These are phyloP conservation scores for Ilyonectria destructans DNA, from an alignment of 2,329 filamentous ascomycete genomes.

Conservation along the genomic window DNA sequence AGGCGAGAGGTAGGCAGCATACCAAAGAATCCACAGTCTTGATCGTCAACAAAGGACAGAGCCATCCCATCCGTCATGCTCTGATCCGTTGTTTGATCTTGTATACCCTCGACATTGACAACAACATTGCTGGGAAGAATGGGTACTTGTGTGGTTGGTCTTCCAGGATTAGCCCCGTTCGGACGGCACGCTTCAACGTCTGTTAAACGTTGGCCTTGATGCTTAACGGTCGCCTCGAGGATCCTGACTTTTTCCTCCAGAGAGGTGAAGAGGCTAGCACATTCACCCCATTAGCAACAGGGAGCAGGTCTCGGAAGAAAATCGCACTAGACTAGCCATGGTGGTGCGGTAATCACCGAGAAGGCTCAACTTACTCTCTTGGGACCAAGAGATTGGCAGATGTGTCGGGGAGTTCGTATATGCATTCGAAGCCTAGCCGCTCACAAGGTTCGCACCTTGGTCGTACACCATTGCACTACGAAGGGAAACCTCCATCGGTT, in stretches of 20 bases:
- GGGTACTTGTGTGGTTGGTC: not conserved
- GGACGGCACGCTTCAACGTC: not conserved
- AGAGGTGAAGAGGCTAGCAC: constrained; percentile 21
- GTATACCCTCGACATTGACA: constrained; percentile 24
- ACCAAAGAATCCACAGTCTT: constrained; percentile 38
- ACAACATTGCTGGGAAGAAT: constrained; percentile 14
- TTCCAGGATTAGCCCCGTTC: not conserved
- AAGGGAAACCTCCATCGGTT: not conserved
- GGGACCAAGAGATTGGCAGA: constrained; percentile 29
- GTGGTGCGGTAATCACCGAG: not conserved
- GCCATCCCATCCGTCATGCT: constrained; percentile 38
- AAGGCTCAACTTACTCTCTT: constrained; percentile 20
- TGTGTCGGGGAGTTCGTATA: constrained; percentile 32
- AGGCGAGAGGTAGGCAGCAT: not conserved
- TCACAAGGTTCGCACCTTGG: constrained; percentile 32
- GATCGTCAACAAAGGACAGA: constrained; percentile 32
- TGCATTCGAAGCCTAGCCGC: constrained; percentile 33
- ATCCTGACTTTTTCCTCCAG: constrained; percentile 30
- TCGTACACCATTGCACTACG: constrained; percentile 32
- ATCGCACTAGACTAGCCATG: not conserved
- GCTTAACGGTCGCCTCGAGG: constrained; percentile 19
- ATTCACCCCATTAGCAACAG: not conserved
- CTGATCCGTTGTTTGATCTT: constrained; percentile 26
- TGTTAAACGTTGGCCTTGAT: constrained; percentile 27
- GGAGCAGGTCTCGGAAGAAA: not conserved